These are phyloP conservation scores for Euryodendron excelsum DNA, from an alignment of 148 eudicot genomes.

Conservation along the genomic window DNA sequence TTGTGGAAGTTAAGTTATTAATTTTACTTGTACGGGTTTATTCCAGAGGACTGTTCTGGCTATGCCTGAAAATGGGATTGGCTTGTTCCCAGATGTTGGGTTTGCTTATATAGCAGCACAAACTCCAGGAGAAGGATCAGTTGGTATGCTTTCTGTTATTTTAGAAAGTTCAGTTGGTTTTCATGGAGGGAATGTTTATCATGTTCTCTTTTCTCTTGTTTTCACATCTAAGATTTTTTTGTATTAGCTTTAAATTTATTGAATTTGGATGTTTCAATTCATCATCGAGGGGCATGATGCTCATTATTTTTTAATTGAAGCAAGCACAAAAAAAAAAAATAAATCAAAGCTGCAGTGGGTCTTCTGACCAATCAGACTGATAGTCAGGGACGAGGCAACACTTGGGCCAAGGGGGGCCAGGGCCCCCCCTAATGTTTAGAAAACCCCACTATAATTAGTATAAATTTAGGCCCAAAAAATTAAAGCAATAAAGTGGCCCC, in stretches of 20 bases:
- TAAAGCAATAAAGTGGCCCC: no score
- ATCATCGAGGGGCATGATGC: background rate
- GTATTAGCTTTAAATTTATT: background rate
- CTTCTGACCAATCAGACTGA: no score
- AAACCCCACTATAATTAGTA: no score
- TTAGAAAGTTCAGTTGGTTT: background rate
- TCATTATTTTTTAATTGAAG: background rate
- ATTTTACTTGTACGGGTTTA: conserved; percentile 6
- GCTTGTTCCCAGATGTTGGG: conserved; percentile 98
- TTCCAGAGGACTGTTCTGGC: conserved; percentile 88
- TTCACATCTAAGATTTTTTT: background rate
- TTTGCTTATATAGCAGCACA: conserved; percentile 91
- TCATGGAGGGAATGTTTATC: background rate
- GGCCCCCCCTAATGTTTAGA: no score
- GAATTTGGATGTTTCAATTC: background rate
- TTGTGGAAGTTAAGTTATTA: background rate
- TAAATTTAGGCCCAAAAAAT: no score
- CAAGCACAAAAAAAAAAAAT: background rate
- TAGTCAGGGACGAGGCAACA: no score
- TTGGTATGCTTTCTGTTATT: conserved; percentile 49
- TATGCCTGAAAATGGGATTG: conserved; percentile 98
- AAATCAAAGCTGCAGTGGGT: background rate
- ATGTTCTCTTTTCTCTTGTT: background rate
- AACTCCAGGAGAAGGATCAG: conserved; percentile 90
- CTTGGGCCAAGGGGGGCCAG: no score